Percentiles rank a stretch among this genome's conserved stretches.
phyloP scores from a whole-genome alignment of 2,329 filamentous ascomycete genomes.

The Trichoderma sp. region DNA sequence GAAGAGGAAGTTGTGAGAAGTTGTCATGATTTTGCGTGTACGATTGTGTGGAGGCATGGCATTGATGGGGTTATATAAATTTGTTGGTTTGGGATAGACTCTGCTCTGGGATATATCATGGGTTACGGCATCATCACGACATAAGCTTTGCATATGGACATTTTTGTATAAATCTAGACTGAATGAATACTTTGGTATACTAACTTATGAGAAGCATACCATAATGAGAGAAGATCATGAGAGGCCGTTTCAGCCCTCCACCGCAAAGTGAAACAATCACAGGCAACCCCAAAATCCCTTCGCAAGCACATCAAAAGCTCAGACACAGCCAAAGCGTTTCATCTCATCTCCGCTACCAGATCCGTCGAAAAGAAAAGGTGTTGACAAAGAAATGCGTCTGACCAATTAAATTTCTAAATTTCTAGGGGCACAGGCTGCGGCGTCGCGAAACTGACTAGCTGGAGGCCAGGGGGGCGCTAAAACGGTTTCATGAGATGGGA shows the following conservation, averaged over 20 bases:
- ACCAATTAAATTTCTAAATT: background rate
- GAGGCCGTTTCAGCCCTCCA: background rate
- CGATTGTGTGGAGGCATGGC: background rate
- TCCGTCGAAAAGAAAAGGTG: background rate
- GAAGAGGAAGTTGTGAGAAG: background rate
- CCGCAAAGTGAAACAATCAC: constrained; percentile 5
- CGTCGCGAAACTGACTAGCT: constrained; percentile 4
- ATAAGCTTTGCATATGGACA: background rate
- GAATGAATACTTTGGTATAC: background rate
- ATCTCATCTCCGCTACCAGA: background rate
- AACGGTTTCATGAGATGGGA: background rate
- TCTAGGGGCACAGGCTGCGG: background rate
- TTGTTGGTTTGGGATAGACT: background rate
- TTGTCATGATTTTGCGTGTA: background rate
- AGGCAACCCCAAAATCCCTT: background rate
- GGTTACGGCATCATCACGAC: background rate
- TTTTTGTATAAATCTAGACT: background rate
- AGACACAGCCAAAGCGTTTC: background rate
- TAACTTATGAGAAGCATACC: background rate
- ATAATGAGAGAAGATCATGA: background rate
- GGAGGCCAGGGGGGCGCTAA: background rate
- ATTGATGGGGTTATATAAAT: background rate
- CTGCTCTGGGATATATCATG: background rate
- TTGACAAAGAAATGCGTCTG: background rate
- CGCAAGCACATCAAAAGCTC: background rate